Percentiles rank a stretch among this genome's conserved stretches.
These are phyloP conservation scores for Cicer pinnatifidum DNA, from an alignment of 306 rosid species.

Conservation along the genomic window DNA sequence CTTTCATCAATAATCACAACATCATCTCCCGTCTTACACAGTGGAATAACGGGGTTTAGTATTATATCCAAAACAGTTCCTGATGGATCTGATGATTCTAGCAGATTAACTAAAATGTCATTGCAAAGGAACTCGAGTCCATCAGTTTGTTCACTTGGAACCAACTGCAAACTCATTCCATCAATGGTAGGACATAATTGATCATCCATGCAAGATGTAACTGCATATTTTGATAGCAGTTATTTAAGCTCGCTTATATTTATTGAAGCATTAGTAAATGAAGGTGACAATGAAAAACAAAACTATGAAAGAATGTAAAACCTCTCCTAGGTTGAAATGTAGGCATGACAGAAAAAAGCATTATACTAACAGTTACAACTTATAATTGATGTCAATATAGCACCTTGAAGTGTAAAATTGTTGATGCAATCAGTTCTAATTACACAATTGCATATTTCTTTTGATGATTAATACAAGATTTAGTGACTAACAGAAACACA, in stretches of 20 bases:
- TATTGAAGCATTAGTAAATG: slow-evolving; percentile 34
- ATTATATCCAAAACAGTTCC: slow-evolving; percentile 54
- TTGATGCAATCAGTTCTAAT: slow-evolving; percentile 3
- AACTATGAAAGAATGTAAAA: slow-evolving; percentile 9
- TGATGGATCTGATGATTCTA: slow-evolving; percentile 51
- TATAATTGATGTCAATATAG: slow-evolving; percentile 8
- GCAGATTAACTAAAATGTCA: neutral
- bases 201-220: neutral
- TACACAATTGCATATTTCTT: neutral
- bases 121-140: neutral
- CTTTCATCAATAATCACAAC: slow-evolving; percentile 30
- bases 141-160: neutral
- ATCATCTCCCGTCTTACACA: slow-evolving; percentile 37
- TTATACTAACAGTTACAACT: neutral
- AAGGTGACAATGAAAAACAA: slow-evolving; percentile 14
- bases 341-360: neutral
- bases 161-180: slow-evolving; percentile 7
- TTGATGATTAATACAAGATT: slow-evolving; percentile 30
- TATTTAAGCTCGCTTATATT: slow-evolving; percentile 3
- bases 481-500: slow-evolving; percentile 8
- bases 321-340: slow-evolving; percentile 15
- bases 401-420: slow-evolving; percentile 3
- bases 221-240: slow-evolving; percentile 24
- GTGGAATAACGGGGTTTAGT: slow-evolving; percentile 36
- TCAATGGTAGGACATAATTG: slow-evolving; percentile 25